Evolutionary conservation across 1,284 basidiomycete species (phyloP).

Genomic region (Rhodotorula sp.): DNA sequence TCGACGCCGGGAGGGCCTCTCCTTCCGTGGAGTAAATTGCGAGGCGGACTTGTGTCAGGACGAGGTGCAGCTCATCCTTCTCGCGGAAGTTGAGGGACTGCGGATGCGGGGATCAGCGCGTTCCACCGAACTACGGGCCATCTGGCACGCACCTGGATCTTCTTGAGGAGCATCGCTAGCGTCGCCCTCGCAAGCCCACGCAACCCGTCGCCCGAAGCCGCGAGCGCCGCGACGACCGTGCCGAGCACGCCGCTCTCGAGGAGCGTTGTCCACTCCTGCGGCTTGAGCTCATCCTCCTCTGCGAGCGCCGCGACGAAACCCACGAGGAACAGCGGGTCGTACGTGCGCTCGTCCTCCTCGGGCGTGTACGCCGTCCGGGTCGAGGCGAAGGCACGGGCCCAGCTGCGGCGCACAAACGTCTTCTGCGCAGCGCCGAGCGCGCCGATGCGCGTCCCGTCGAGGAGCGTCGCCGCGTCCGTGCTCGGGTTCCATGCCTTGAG

Average conservation of each 20-base stretch:
- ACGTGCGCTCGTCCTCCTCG: slow-evolving; percentile 25
- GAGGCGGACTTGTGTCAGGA: slow-evolving; percentile 36
- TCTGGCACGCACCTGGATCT: slow-evolving; percentile 22
- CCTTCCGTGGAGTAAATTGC: slow-evolving; percentile 31
- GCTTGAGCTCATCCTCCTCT: slow-evolving; percentile 36
- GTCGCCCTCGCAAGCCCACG: slow-evolving; percentile 26
- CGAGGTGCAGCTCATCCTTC: slow-evolving; percentile 36
- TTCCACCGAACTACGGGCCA: fast-evolving
- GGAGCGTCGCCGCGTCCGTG: slow-evolving; percentile 11
- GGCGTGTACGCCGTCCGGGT: neutral
- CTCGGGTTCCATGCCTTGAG: slow-evolving; percentile 31
- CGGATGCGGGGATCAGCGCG: neutral
- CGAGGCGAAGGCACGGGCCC: slow-evolving; percentile 34
- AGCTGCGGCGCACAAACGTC: slow-evolving; percentile 25
- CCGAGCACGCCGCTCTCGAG: slow-evolving; percentile 36
- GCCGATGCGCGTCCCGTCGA: slow-evolving; percentile 29
- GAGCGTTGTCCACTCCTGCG: slow-evolving; percentile 36
- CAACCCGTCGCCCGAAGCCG: slow-evolving; percentile 9
- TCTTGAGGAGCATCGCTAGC: slow-evolving; percentile 15
- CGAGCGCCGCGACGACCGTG: slow-evolving; percentile 27
- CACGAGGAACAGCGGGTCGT: slow-evolving; percentile 38
- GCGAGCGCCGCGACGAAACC: slow-evolving; percentile 22
- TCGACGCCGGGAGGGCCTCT: slow-evolving; percentile 36
- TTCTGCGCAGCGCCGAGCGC: slow-evolving; percentile 16
- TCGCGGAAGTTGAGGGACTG: slow-evolving; percentile 37